phyloP scores from a whole-genome alignment of 2,329 filamentous ascomycete species.

The Pyrenochaeta sp. region DNA sequence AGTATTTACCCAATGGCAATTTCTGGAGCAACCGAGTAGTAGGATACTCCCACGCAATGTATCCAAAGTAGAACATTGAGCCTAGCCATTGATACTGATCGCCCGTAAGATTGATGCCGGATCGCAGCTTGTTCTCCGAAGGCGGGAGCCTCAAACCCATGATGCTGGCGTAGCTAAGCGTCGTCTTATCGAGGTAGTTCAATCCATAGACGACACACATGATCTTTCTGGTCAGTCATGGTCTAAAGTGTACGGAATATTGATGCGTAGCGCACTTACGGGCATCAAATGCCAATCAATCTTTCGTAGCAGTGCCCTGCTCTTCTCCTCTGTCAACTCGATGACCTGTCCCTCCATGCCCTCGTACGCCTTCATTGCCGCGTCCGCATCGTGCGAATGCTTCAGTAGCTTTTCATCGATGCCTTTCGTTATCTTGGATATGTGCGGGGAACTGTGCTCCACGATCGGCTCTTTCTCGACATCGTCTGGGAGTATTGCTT shows the following conservation, averaged over 20 bases:
- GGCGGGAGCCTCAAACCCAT: constrained; percentile 56
- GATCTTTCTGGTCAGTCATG: constrained; percentile 46
- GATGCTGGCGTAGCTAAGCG: constrained; percentile 61
- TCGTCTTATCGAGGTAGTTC: constrained; percentile 69
- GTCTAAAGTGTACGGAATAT: background rate
- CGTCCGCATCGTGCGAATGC: constrained; percentile 67
- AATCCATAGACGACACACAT: constrained; percentile 67
- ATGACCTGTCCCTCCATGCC: constrained; percentile 60
- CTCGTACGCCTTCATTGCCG: constrained; percentile 66
- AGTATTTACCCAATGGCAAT: constrained; percentile 72
- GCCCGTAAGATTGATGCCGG: constrained; percentile 57
- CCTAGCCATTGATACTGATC: constrained; percentile 62
- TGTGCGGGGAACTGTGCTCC: constrained; percentile 9
- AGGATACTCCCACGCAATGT: constrained; percentile 70
- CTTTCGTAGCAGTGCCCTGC: constrained; percentile 65
- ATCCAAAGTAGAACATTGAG: constrained; percentile 63
- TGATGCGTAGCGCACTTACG: constrained; percentile 26
- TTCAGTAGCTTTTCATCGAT: constrained; percentile 47
- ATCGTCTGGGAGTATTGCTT: background rate
- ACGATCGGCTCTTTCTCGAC: constrained; percentile 29
- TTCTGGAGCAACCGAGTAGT: constrained; percentile 71
- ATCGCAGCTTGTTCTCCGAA: constrained; percentile 37
- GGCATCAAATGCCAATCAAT: constrained; percentile 72
- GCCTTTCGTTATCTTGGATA: constrained; percentile 18
- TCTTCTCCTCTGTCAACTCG: constrained; percentile 64